Base-by-base conservation (phyloP, 495 filamentous ascomycete genomes). In the Acidiella bohemica region DNA sequence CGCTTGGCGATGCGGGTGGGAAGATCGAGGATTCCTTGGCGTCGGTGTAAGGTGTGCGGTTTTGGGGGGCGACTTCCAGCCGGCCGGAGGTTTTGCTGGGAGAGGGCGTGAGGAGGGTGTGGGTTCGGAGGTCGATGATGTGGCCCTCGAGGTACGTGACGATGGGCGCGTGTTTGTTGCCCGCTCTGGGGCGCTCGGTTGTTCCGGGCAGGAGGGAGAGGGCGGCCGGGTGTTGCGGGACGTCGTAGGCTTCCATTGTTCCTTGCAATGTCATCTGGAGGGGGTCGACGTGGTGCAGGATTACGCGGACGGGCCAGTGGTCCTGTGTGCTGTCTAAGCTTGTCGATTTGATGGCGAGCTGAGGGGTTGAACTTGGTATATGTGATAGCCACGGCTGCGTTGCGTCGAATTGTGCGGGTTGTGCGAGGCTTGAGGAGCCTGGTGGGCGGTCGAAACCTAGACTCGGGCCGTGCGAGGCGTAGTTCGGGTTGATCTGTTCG, bases 171-270 rank as follows among this genome's bases (percentile, higher is more conserved):
- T 24, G 25, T 30, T 43, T 48, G 32, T 32, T 39, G 40, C 37
- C 39, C n/a, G 38, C 36, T 30, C 51, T 48, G 30, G 44, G 44
- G 8, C 43, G 36, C 5, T 25, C 21, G 5, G 21, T 0, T 41
- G 37, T 23, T 36, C 19, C 47, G 37, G 17, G 39, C 33, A 48
- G 47, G 29, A 32, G 33, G 39, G 31, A 42, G 38, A 51, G 52
- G 16, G 31, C 42, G 21, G 51, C 32, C 0, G 53, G 50, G 39
- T 59, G 57, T 16, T 51, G 54, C 10, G 72, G 81, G n/a, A 80
- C 78, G 48, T 82, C 74, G 63, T 76, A 81, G 9, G 80, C 80
- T 60, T 81, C 77, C 80, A 84, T 84, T 2, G 79, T 82, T 4
- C 80, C 80, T 12, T 76, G 67, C n/a, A 81, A 53, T 6, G 72